Conservation (phyloP, 2,329 filamentous ascomycete species). For the Trichoderma cornu-damae region DNA sequence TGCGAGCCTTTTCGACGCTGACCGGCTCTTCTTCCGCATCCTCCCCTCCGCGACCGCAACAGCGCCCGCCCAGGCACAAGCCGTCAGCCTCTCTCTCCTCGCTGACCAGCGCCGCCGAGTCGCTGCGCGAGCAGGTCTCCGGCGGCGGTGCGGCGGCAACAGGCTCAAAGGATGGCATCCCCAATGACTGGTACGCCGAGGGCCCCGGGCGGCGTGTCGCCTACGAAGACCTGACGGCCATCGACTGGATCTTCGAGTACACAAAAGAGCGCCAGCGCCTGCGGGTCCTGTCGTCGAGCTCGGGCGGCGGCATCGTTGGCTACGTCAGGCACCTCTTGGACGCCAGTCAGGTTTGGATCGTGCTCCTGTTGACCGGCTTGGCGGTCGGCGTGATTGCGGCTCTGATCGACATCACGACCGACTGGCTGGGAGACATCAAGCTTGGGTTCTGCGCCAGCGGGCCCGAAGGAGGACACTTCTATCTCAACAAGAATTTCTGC, state of each 20-base stretch:
- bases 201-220: conserved; percentile 84
- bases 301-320: conserved; percentile 64
- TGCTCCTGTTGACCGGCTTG: conserved; percentile 79
- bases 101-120: conserved; percentile 13
- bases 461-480: conserved; percentile 76
- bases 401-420: conserved; percentile 80
- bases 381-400: conserved; percentile 81
- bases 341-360: conserved; percentile 84
- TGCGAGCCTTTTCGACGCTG: conserved; percentile 46
- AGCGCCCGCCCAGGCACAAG: not conserved
- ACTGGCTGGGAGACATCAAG: conserved; percentile 93
- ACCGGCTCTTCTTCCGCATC: conserved; percentile 29
- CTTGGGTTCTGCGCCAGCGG: conserved; percentile 76
- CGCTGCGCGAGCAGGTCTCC: conserved; percentile 1
- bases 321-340: conserved; percentile 70
- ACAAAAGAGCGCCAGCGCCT: conserved; percentile 89
- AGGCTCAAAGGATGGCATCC: conserved; percentile 42
- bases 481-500: conserved; percentile 86
- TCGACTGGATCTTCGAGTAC: conserved; percentile 99
- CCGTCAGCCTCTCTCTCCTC: not conserved
- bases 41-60: conserved; percentile 4
- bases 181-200: conserved; percentile 81
- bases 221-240: conserved; percentile 94
- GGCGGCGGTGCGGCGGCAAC: conserved; percentile 22
- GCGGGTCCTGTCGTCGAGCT: conserved; percentile 65